A percentile compares a stretch with the other conserved stretches of the same genome.
These are phyloP conservation scores for Backusella macrospora DNA, from an alignment of 192 early-diverging fungal species.

Conservation along the genomic window DNA sequence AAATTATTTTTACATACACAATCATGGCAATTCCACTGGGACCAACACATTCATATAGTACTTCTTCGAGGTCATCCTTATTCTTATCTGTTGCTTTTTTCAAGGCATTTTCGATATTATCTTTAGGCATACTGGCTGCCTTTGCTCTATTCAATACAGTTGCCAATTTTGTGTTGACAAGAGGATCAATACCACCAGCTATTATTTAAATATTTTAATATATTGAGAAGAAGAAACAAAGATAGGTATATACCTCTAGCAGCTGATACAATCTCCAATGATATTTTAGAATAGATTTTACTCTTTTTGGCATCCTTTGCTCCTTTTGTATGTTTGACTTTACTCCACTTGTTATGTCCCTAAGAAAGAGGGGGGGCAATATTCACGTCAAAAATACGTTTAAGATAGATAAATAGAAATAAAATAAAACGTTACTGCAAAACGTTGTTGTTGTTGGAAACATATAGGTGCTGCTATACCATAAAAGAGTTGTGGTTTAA, in stretches of 20 bases:
- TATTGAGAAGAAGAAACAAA: slow-evolving; percentile 13
- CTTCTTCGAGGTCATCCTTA: slow-evolving; percentile 47
- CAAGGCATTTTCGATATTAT: slow-evolving; percentile 70
- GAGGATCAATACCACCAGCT: slow-evolving; percentile 61
- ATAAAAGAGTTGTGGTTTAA: background rate
- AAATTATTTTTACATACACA: slow-evolving; percentile 47
- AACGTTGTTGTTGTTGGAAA: slow-evolving; percentile 19
- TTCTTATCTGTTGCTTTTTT: slow-evolving; percentile 59
- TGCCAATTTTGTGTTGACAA: slow-evolving; percentile 58
- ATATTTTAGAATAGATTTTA: slow-evolving; percentile 55
- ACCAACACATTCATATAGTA: slow-evolving; percentile 68
- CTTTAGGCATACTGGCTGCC: slow-evolving; percentile 68
- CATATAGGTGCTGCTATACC: background rate
- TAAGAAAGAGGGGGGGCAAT: background rate
- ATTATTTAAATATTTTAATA: background rate
- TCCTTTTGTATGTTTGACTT: slow-evolving; percentile 62
- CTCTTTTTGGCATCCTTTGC: slow-evolving; percentile 58
- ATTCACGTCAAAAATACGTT: too few species aligned
- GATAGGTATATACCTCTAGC: slow-evolving; percentile 46
- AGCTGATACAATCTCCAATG: slow-evolving; percentile 65
- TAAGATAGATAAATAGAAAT: background rate
- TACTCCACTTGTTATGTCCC: slow-evolving; percentile 70
- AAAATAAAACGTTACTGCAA: slow-evolving; percentile 9
- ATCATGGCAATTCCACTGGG: slow-evolving; percentile 64
- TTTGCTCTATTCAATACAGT: slow-evolving; percentile 61